phyloP scores from a whole-genome alignment of 164 flowering plant genomes.

The Aristolochia californica region DNA sequence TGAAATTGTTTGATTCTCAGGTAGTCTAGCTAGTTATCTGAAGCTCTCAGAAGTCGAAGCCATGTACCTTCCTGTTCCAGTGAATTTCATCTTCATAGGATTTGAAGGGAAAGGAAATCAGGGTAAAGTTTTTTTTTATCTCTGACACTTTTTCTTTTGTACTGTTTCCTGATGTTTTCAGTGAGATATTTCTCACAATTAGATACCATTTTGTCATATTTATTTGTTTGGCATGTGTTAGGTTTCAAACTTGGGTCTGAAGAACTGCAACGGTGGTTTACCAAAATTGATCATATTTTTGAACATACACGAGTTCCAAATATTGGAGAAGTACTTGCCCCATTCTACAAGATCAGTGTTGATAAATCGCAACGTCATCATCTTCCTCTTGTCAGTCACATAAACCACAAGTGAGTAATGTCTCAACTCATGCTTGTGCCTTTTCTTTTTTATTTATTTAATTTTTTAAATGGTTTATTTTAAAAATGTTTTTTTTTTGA shows the following conservation, averaged over 20 bases:
- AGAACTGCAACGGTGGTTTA: constrained; percentile 95
- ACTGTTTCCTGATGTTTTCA: neutral
- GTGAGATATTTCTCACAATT: neutral
- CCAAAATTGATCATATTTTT: constrained; percentile 84
- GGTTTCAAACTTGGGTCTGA: constrained; percentile 72
- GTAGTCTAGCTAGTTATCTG: constrained; percentile 73
- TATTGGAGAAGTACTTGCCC: constrained; percentile 58
- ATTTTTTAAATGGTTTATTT: neutral
- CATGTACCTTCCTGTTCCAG: constrained; percentile 80
- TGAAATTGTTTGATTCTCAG: constrained; percentile 22
- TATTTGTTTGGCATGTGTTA: constrained; percentile 9
- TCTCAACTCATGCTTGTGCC: neutral
- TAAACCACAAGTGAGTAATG: constrained; percentile 68
- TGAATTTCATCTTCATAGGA: constrained; percentile 91
- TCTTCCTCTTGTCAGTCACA: constrained; percentile 64
- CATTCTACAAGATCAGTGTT: constrained; percentile 57
- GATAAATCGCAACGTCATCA: constrained; percentile 57
- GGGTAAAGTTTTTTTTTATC: constrained; percentile 28
- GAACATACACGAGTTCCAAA: constrained; percentile 80
- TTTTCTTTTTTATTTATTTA: neutral
- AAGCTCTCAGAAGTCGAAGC: constrained; percentile 81
- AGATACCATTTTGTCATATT: neutral
- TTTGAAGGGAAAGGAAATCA: constrained; percentile 97
- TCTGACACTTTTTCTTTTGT: neutral
- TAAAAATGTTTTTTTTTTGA: neutral